These are phyloP conservation scores for Vitrella brassicaformis DNA, from an alignment of 73 alveolate genomes.

Conservation along the genomic window DNA sequence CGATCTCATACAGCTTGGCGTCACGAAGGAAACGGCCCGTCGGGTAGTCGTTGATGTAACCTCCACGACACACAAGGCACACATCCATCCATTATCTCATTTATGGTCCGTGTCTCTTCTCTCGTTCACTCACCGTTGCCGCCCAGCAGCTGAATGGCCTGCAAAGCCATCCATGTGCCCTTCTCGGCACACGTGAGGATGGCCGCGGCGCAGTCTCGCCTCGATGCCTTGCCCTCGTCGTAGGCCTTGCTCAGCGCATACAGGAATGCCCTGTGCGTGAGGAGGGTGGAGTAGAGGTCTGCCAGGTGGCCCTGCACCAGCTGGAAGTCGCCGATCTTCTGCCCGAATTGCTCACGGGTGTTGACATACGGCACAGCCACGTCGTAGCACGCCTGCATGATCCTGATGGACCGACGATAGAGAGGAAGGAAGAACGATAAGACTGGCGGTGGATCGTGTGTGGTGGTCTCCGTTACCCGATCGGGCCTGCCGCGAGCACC, in stretches of 20 bases:
- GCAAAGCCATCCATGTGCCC: constrained; percentile 13
- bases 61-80: constrained; percentile 63
- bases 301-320: constrained; percentile 70
- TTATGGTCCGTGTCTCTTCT: no score
- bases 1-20: constrained; percentile 84
- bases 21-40: constrained; percentile 71
- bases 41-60: constrained; percentile 61
- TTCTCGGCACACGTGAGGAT: constrained; percentile 7
- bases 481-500: constrained; percentile 82
- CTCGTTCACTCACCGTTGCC: no score
- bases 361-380: constrained; percentile 51
- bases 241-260: constrained; percentile 50
- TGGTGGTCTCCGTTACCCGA: constrained; percentile 34
- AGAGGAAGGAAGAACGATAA: not conserved
- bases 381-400: constrained; percentile 75
- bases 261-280: constrained; percentile 57
- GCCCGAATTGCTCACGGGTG: constrained; percentile 59
- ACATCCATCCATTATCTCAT: constrained; percentile 37
- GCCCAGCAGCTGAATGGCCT: constrained; percentile 12
- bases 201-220: constrained; percentile 19
- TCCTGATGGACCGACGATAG: not conserved
- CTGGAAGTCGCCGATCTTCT: constrained; percentile 60
- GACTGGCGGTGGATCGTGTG: not conserved
- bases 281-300: constrained; percentile 64
- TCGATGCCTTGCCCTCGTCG: constrained; percentile 49